Evolutionary conservation across 2,329 filamentous ascomycete genomes (phyloP), one percentile per base, ranked within the genome.

Genomic region (Sporothrix inflata): DNA sequence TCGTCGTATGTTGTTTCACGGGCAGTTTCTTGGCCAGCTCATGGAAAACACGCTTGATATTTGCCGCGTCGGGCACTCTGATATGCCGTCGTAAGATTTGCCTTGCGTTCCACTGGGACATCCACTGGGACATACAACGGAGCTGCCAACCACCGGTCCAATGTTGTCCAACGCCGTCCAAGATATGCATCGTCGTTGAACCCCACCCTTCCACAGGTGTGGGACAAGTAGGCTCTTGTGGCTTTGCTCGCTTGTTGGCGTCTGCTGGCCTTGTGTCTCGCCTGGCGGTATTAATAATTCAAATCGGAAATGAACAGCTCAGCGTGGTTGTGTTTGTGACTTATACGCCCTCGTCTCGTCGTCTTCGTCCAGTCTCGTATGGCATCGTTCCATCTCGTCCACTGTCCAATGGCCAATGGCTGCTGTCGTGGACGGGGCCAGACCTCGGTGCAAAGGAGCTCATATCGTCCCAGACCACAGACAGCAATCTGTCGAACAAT

Each of bases 251-350:
- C 47, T n/a, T 21, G 19, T 9, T 49, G 47, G 19, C 47, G 5
- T 9, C 47, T n/a, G n/a, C 19, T 5, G 19, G 47, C 47, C 8
- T 21, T 8, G 5, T 30, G 5, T 24, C 21, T 19, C 11, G 6
- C 38, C 14, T 45, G 60, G 57, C 34, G 42, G 57, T 24, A 63
- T 63, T 63, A 63, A 63, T 63, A 63, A 63, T 63, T n/a, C 34
- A 42, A 12, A 4, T 42, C 7, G 4, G 6, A n/a, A n/a, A 34
- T 7, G 53, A 8, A n/a, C 27, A n/a, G 27, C n/a, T 19, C 45
- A n/a, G 30, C 5, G 3, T 5, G 19, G n/a, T 30, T 14, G 57
- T 38, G 53, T 60, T 11, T n/a, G 55, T 60, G 14, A 4, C 21
- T 14, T 34, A 6, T 34, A 6, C 6, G 30, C 30, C 30, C 30